Percentiles rank a stretch among this genome's conserved stretches.
Evolutionary conservation across 768 basidiomycete genomes (phyloP).

Genomic region (Tulasnella sp.): DNA sequence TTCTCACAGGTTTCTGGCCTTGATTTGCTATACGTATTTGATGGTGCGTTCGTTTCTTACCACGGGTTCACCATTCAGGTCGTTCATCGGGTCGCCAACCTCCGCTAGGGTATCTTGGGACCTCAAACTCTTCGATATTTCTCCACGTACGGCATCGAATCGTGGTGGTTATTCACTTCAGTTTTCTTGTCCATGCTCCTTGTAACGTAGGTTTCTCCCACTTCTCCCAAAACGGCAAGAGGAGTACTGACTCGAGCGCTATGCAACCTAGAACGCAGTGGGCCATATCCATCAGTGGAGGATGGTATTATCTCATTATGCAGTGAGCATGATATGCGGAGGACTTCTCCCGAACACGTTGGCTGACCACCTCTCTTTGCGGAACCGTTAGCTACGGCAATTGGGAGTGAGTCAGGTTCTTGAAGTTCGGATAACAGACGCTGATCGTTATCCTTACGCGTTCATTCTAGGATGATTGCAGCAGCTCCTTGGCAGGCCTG

Average conservation of each 20-base stretch:
- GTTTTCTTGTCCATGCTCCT: neutral
- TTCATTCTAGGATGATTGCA: neutral
- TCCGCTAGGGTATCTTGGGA: neutral
- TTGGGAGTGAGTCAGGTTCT: neutral
- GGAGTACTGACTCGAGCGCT: neutral
- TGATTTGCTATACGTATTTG: neutral
- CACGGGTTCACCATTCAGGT: too few species aligned
- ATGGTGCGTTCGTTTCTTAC: neutral
- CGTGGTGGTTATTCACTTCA: neutral
- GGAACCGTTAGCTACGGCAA: constrained; percentile 1
- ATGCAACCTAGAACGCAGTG: neutral
- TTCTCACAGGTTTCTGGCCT: neutral
- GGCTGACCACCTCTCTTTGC: neutral
- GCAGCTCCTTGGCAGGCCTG: neutral
- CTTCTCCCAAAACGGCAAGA: neutral
- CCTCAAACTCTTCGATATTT: neutral
- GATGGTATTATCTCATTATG: neutral
- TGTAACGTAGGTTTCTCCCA: neutral
- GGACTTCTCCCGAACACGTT: neutral
- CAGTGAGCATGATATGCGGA: neutral
- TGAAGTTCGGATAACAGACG: neutral
- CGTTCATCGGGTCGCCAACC: too few species aligned
- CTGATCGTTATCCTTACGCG: neutral
- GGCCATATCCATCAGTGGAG: neutral
- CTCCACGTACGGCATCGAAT: neutral